Evolutionary conservation across 768 basidiomycete species (phyloP).

Genomic region (Cantharellus cinnabarinus): DNA sequence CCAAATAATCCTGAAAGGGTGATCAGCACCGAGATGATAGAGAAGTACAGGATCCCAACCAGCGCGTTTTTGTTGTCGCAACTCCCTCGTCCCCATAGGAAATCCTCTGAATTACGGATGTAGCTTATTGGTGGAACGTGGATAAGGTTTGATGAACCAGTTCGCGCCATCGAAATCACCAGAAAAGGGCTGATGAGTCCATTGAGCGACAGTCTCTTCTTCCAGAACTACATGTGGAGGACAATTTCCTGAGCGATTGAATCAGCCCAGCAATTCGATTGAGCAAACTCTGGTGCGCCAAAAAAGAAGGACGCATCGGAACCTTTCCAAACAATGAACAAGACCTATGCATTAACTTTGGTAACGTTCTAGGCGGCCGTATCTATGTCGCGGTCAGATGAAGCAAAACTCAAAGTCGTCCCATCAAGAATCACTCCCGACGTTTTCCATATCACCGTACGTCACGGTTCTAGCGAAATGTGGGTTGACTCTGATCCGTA

Average conservation of each 20-base stretch:
- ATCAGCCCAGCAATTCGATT: slow-evolving; percentile 1
- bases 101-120: slow-evolving; percentile 7
- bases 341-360: slow-evolving; percentile 55
- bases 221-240: slow-evolving; percentile 60
- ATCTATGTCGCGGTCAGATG: slow-evolving; percentile 19
- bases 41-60: slow-evolving; percentile 29
- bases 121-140: not conserved
- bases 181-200: slow-evolving; percentile 43
- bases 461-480: slow-evolving; percentile 25
- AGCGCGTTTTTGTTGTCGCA: slow-evolving; percentile 60
- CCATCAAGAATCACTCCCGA: slow-evolving; percentile 35
- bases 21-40: too few relatives aligned
- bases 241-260: slow-evolving; percentile 12
- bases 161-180: slow-evolving; percentile 23
- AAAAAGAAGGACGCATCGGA: slow-evolving; percentile 42
- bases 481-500: not conserved
- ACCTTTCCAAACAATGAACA: slow-evolving; percentile 54
- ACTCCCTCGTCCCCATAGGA: slow-evolving; percentile 59
- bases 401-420: slow-evolving; percentile 22
- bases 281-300: slow-evolving; percentile 30
- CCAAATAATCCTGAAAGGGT: slow-evolving; percentile 11
- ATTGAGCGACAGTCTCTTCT: slow-evolving; percentile 32
- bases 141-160: not conserved
- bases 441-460: slow-evolving; percentile 27
- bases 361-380: slow-evolving; percentile 35